A percentile compares a stretch with the other conserved stretches of the same genome.
Conservation (phyloP, 805 yeast species). For the Kuraishia hungarica region DNA sequence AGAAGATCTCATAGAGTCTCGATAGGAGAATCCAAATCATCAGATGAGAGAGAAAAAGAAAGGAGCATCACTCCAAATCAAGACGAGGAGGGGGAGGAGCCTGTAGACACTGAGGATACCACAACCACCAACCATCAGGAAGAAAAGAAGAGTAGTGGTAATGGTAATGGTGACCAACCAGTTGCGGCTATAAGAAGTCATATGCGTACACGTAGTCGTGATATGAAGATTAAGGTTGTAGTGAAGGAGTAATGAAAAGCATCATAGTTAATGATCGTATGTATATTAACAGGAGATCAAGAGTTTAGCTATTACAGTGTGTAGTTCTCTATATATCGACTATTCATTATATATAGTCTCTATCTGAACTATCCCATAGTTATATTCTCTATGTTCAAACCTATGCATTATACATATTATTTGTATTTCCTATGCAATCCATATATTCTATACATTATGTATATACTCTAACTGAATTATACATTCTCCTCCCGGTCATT, state of each 20-base stretch:
- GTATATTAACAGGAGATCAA: neutral
- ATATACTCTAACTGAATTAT: too few species aligned
- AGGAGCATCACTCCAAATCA: neutral
- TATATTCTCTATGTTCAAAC: too few species aligned
- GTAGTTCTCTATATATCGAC: too few species aligned
- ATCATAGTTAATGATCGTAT: neutral
- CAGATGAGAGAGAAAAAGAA: neutral
- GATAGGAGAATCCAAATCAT: neutral
- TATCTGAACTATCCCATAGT: too few species aligned
- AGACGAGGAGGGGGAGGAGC: neutral
- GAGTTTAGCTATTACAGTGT: neutral
- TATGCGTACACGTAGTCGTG: conserved; percentile 1
- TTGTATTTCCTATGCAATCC: too few species aligned
- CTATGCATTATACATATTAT: too few species aligned
- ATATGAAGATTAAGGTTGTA: neutral
- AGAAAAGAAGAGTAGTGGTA: neutral
- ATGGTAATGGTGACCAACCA: too few species aligned
- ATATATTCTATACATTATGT: too few species aligned
- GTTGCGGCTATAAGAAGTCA: neutral
- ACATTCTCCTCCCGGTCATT: too few species aligned
- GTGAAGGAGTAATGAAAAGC: neutral
- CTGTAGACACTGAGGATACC: neutral
- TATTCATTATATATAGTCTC: too few species aligned
- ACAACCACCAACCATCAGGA: neutral
- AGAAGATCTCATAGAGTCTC: conserved; percentile 1